These are phyloP conservation scores for Fraxinus albicans DNA, from an alignment of 305 asterid genomes.

Conservation along the genomic window DNA sequence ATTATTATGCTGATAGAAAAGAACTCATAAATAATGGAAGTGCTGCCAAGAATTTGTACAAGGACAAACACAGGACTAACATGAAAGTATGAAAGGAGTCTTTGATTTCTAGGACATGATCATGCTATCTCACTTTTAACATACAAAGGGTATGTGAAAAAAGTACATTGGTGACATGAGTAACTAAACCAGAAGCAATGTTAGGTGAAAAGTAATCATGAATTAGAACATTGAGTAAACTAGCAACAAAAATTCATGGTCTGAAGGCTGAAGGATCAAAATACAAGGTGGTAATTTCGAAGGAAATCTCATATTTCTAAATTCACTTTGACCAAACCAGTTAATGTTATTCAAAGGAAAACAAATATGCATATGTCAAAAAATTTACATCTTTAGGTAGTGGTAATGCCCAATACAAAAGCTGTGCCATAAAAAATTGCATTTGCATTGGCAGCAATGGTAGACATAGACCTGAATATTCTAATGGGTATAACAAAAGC, in stretches of 20 bases:
- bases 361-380: not conserved
- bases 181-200: not conserved
- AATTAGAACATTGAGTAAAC: not conserved
- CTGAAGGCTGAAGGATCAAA: not conserved
- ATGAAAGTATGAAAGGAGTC: too few relatives aligned
- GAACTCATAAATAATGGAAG: not conserved
- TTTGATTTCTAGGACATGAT: too few relatives aligned
- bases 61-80: not conserved
- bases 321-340: not conserved
- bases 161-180: not conserved
- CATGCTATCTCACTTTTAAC: not conserved
- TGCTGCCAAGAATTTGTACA: not conserved
- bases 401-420: constrained; percentile 1
- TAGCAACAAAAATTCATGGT: not conserved
- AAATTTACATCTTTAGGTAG: not conserved
- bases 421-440: constrained; percentile 8
- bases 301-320: not conserved
- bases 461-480: constrained; percentile 9
- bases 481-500: not conserved
- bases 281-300: not conserved
- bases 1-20: not conserved
- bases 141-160: not conserved
- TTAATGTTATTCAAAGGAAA: not conserved
- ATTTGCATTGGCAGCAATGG: constrained; percentile 18
- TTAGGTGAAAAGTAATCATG: not conserved